Base-by-base conservation (phyloP, 495 filamentous ascomycete genomes). In the Physcia stellaris region DNA sequence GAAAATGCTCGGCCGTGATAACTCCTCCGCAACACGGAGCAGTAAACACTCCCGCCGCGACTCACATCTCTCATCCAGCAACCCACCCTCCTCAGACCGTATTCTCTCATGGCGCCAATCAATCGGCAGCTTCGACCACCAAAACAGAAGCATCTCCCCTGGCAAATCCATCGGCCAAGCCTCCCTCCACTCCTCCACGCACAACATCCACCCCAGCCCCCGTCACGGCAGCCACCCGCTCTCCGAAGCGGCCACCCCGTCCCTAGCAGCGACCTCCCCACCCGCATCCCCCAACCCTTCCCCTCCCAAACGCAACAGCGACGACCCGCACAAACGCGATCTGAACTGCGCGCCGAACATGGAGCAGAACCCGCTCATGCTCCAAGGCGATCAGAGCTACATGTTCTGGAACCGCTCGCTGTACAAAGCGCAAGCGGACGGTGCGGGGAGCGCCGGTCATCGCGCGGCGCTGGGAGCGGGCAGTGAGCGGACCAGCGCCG, bases 51-150 rank as follows among this genome's bases (percentile, higher is more conserved):
- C 64, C 17, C 30, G 51, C 20, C 49, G 70, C 63, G 19, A 62
- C 45, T 39, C 66, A 52, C 31, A 64, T 59, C 42, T 62, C 62
- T 19, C 64, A 56, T 27, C 38, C 59, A 46, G 32, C 49, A 74
- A 57, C 47, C 73, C 72, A 45, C 67, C 78, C 1, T 70, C 73
- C 4, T 76, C 79, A 5, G 88, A 96, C 44, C 71, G 83, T n/a
- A 94, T 95, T 40, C 68, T 93, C 26, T 83, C 75, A 37, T 96
- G 88, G 88, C 79, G 88, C 11, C 84, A 88, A 49, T 84, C 78
- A 23, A 68, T 86, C 39, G 73, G 66, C 18, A 75, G 72, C 37
- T 57, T 57, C 37, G 68, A 60, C 21, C 50, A 60, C 24, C 53
- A 44, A 22, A 48, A 40, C n/a, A 68, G 77, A 27, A 77, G 66